Base-by-base conservation (phyloP, 2,329 filamentous ascomycete species). In the Tolypocladium pustulatum region DNA sequence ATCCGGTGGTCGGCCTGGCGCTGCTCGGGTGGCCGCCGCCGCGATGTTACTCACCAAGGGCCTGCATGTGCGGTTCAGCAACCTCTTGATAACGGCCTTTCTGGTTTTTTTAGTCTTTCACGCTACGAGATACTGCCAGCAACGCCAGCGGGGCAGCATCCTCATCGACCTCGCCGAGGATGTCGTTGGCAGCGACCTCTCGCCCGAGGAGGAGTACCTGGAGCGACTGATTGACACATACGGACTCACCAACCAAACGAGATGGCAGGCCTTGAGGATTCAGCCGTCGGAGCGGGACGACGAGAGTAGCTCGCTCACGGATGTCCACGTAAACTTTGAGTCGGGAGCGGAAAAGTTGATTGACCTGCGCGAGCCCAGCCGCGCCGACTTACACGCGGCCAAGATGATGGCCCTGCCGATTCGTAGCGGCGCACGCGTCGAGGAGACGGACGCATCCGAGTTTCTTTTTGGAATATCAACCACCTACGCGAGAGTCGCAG, bases 381-480 rank as follows among this genome's bases (percentile, higher is more conserved):
- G 60, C 3, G 57, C 65, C 0, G 64, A 68, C 37, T 25, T 73
- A 25, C 65, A 69, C 20, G 68, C 68, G 15, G 62, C 66, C 22
- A 66, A 67, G 58, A 61, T 67, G 43, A 61, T 77, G 30, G 66
- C 66, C 20, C 63, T 78, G 51, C 67, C 73, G 3, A 63, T 74
- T 15, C 65, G 68, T 5, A 59, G 59, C 32, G 71, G 72, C 17
- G 61, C 67, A 5, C 64, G 61, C 5, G 67, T 71, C 4, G 69
- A 67, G 20, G 65, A 70, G 37, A 61, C 74, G 4, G 72, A 78
- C 55, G 75, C 72, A 0, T 75, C 76, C 0, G 64, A 69, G 2
- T 73, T 75, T 55, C 60, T 79, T 2, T 76, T 80, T 57, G 76
- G 74, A 49, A 64, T 79, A 32, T 75, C 75, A 2, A 76, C 76